Conservation (phyloP, 331 rosid genomes). For the Saraca asoca region DNA sequence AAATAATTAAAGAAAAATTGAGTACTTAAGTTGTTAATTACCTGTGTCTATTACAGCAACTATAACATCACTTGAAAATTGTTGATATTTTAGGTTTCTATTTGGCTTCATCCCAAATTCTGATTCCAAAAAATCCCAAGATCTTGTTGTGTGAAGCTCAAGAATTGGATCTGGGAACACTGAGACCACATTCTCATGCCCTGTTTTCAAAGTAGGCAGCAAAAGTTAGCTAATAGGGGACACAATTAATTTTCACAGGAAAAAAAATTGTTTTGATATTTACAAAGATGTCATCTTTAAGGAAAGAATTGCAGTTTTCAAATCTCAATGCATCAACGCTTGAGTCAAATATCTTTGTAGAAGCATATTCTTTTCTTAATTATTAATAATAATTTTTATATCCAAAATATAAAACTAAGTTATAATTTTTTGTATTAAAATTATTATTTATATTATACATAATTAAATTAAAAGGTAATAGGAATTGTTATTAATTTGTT, state of each 20-base stretch:
- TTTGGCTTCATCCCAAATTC: slow-evolving; percentile 41
- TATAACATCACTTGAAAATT: slow-evolving; percentile 53
- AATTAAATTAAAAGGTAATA: too few relatives aligned
- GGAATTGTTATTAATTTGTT: too few relatives aligned
- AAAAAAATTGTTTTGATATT: too few relatives aligned
- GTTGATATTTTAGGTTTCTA: neutral
- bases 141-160: slow-evolving; percentile 76
- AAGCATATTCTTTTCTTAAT: neutral
- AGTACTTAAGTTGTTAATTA: neutral
- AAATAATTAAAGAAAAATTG: too few relatives aligned
- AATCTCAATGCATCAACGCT: neutral
- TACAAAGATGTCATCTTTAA: too few relatives aligned
- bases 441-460: too few relatives aligned
- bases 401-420: too few relatives aligned
- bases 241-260: neutral
- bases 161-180: slow-evolving; percentile 69
- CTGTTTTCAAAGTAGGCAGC: slow-evolving; percentile 36
- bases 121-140: slow-evolving; percentile 84
- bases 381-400: too few relatives aligned
- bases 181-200: slow-evolving; percentile 54
- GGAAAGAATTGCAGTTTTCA: neutral
- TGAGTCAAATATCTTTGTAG: neutral
- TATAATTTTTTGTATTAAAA: too few relatives aligned
- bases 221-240: too few relatives aligned
- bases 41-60: slow-evolving; percentile 85